Evolutionary conservation across 306 rosid species (phyloP).

Genomic region (Trifolium pratense): DNA sequence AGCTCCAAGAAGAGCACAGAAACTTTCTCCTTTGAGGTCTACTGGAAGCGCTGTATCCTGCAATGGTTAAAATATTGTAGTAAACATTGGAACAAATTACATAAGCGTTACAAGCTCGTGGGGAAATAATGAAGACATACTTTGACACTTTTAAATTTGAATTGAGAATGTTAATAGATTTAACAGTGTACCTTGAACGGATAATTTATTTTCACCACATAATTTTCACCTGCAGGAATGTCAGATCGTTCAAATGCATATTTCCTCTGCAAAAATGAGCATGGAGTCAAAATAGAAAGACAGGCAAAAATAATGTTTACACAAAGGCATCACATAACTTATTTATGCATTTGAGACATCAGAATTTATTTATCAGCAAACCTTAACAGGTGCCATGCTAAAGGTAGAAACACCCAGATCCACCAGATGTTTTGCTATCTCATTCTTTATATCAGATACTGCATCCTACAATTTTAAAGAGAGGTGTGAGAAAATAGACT

Average conservation of each 20-base stretch:
- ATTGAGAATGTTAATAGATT: conserved; percentile 31
- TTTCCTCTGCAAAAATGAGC: conserved; percentile 68
- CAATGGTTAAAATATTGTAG: conserved; percentile 18
- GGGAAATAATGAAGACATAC: conserved; percentile 18
- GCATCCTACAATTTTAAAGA: conserved; percentile 59
- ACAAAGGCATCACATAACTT: conserved; percentile 32
- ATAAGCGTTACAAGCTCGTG: conserved; percentile 10
- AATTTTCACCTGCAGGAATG: conserved; percentile 80
- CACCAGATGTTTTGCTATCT: conserved; percentile 68
- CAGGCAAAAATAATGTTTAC: conserved; percentile 13
- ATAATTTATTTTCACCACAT: conserved; percentile 85
- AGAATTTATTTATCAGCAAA: conserved; percentile 45
- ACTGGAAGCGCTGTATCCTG: conserved; percentile 82
- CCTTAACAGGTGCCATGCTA: conserved; percentile 92
- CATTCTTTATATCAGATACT: conserved; percentile 71
- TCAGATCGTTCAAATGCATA: conserved; percentile 90
- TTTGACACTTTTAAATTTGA: conserved; percentile 11
- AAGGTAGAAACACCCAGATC: conserved; percentile 72
- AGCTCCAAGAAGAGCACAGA: conserved; percentile 78
- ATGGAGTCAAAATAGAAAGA: conserved; percentile 27
- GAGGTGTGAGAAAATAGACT: conserved; percentile 1
- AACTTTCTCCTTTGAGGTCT: conserved; percentile 78
- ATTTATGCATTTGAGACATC: conserved; percentile 21
- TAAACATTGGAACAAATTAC: conserved; percentile 1
- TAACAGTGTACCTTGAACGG: conserved; percentile 75